Evolutionary conservation across 2,329 filamentous ascomycete species (phyloP), one percentile per base, ranked within the genome.

Genomic region (Cladosporium colombiae): DNA sequence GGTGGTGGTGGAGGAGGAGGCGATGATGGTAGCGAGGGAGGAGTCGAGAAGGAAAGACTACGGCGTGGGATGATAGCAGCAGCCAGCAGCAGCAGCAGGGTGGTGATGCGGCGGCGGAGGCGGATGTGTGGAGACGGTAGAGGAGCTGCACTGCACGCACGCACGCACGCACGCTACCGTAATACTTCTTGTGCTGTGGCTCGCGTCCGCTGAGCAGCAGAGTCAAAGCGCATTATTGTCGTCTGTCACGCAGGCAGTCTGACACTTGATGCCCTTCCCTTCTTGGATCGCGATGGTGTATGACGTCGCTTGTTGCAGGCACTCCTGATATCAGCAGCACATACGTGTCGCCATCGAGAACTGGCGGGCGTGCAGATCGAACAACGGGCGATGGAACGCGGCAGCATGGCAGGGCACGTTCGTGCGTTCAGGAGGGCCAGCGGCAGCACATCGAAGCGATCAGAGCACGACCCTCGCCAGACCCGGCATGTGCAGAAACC

Each of bases 51-150:
- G 21, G 60, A 25, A 50, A 21, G 27, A n/a, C 31, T 40, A 21
- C 56, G 25, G 16, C 21, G 56, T 27, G 37, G 35, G 56, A 59
- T 40, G 55, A 57, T 33, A 37, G n/a, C 37, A 33, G 6, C 29
- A 31, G 52, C 27, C 31, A 33, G 31, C 31, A 33, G 31, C 31
- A n/a, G n/a, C 33, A 35, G 33, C n/a, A 33, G 52, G 52, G 52
- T 55, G 52, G 29, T 49, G 57, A 25, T 60, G 57, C 37, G 25
- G 55, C 55, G 40, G 40, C 40, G 40, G 40, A 46, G 40, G 40
- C 52, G 27, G 37, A 60, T 57, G 57, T 60, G 57, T 60, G 57
- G 35, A 40, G 57, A 60, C 25, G n/a, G 40, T 7, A 37, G 37
- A 49, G 57, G 35, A 60, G 57, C 33, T 35, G 33, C 33, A n/a